Percentiles rank a stretch among this genome's conserved stretches.
Evolutionary conservation across 768 basidiomycete species (phyloP).

Genomic region (Suillus fuscotomentosus): DNA sequence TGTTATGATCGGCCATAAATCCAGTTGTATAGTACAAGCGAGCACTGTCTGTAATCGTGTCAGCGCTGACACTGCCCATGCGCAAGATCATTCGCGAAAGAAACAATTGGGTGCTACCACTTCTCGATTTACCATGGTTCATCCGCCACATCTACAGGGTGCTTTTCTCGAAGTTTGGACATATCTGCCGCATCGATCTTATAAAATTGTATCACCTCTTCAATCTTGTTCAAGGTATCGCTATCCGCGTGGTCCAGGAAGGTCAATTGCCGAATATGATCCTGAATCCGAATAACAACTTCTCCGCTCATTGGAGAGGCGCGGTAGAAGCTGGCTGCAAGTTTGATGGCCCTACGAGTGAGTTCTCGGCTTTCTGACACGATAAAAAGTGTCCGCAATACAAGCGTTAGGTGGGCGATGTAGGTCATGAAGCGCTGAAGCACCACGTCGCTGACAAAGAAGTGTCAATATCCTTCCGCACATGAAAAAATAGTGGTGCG

Average conservation of each 20-base stretch:
- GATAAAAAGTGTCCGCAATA: constrained; percentile 18
- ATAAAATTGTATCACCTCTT: background rate
- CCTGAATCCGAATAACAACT: background rate
- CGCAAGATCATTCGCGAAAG: too few species aligned
- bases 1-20: background rate
- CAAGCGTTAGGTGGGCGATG: constrained; percentile 22
- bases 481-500: background rate
- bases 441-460: constrained; percentile 2
- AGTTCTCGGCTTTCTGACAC: background rate
- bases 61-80: background rate
- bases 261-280: background rate
- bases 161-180: background rate
- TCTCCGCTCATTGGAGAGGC: background rate
- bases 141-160: background rate
- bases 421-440: constrained; percentile 21
- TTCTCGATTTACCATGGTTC: background rate
- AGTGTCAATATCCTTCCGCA: background rate
- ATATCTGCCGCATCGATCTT: background rate
- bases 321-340: too few species aligned
- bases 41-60: background rate
- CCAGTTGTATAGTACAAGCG: background rate
- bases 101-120: too few species aligned
- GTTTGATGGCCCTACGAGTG: background rate
- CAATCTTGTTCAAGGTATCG: background rate
- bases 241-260: background rate